phyloP scores from a whole-genome alignment of 1,139 yeast species.

The Eremothecium gossypii region DNA sequence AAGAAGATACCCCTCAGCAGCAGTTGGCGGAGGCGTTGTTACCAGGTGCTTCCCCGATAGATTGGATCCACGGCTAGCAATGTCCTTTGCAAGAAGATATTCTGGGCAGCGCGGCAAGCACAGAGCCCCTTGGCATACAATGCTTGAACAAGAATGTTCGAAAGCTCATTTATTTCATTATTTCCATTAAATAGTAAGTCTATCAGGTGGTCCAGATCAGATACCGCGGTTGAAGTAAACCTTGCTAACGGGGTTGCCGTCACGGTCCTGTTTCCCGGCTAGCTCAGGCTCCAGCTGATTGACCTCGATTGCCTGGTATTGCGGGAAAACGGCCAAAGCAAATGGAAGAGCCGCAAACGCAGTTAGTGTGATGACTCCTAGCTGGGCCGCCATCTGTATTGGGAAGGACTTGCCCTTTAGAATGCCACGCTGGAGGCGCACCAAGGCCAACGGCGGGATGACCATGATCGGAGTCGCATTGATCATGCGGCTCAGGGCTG shows the following conservation, averaged over 20 bases:
- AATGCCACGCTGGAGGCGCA: constrained; percentile 59
- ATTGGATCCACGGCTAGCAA: constrained; percentile 11
- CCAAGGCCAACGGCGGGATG: constrained; percentile 77
- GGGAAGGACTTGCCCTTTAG: constrained; percentile 59
- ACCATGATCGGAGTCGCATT: constrained; percentile 98
- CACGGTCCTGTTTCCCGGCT: constrained; percentile 47
- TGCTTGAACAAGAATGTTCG: background rate
- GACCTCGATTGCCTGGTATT: constrained; percentile 56
- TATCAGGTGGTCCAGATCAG: constrained; percentile 30
- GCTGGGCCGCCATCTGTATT: constrained; percentile 58
- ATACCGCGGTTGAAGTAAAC: constrained; percentile 93
- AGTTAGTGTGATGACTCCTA: constrained; percentile 77
- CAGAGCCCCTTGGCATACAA: background rate
- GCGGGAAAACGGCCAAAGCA: constrained; percentile 94
- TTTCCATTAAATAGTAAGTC: background rate
- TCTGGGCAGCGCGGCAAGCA: too few species aligned
- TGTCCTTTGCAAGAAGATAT: too few species aligned
- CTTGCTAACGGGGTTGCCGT: constrained; percentile 49
- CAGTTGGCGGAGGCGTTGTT: constrained; percentile 13
- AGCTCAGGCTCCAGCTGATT: constrained; percentile 55
- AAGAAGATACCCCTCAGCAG: constrained; percentile 9
- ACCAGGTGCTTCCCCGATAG: constrained; percentile 13
- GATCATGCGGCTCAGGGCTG: constrained; percentile 88
- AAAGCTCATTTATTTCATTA: background rate
- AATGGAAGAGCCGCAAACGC: constrained; percentile 85